A percentile compares a stretch with the other conserved stretches of the same genome.
These are phyloP conservation scores for Pseudogymnoascus sp. DNA, from an alignment of 2,329 filamentous ascomycete genomes.

Conservation along the genomic window DNA sequence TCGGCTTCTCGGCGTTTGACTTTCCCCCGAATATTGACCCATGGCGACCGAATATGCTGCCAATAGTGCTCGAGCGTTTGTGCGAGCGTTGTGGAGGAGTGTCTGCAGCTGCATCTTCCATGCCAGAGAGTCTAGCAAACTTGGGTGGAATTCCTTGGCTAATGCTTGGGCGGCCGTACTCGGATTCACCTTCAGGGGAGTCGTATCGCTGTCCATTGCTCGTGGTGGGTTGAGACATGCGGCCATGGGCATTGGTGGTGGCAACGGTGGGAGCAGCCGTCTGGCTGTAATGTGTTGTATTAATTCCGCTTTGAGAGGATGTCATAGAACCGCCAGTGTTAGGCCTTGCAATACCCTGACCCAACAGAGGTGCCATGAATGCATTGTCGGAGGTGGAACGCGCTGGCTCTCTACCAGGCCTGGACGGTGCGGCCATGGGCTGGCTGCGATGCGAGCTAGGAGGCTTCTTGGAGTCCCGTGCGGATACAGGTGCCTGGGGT, in stretches of 20 bases:
- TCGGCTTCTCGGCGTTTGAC: constrained; percentile 52
- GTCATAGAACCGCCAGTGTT: constrained; percentile 75
- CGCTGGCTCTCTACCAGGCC: constrained; percentile 40
- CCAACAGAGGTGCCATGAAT: constrained; percentile 43
- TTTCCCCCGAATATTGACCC: constrained; percentile 70
- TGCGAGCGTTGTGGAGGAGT: constrained; percentile 32
- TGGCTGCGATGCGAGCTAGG: constrained; percentile 28
- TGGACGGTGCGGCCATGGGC: constrained; percentile 36
- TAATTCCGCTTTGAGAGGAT: constrained; percentile 43
- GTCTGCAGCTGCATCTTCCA: constrained; percentile 33
- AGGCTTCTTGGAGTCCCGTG: constrained; percentile 35
- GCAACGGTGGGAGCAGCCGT: constrained; percentile 81
- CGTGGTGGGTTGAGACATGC: constrained; percentile 68
- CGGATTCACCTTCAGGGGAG: constrained; percentile 52
- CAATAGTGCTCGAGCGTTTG: constrained; percentile 67
- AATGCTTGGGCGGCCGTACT: constrained; percentile 52
- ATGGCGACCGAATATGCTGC: constrained; percentile 72
- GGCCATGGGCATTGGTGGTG: constrained; percentile 79
- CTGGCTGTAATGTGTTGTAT: constrained; percentile 60
- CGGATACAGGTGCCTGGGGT: constrained; percentile 42
- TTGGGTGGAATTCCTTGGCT: constrained; percentile 44
- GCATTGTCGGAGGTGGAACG: constrained; percentile 47
- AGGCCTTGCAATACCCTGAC: constrained; percentile 49
- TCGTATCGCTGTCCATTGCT: constrained; percentile 57
- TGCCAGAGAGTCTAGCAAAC: constrained; percentile 49